Base-by-base conservation (phyloP, 2,329 filamentous ascomycete genomes). In the Moelleriella libera region DNA sequence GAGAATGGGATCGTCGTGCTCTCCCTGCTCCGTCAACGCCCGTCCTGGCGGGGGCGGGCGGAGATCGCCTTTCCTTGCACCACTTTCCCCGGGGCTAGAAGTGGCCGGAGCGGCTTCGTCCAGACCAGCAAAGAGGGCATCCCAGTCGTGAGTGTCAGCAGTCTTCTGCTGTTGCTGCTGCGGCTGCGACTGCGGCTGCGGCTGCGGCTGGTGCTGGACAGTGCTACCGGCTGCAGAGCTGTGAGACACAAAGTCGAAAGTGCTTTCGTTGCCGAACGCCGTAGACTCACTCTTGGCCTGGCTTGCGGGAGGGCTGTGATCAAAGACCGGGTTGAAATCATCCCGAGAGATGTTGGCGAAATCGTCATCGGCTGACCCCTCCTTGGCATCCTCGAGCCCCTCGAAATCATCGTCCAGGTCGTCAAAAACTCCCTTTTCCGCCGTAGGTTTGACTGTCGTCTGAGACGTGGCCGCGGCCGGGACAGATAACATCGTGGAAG, bases 1-100 rank as follows among this genome's bases (percentile, higher is more conserved):
- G 54, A 97, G 68, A 48, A 94, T 90, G 7, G 88, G 85, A 60
- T 97, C 90, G 59, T 97, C 90, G 58, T 94, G 86, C 58, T 84
- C 84, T 4, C 84, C 84, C 21, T 82, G 79, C 46, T 80, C 76
- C 43, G 80, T 84, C 45, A 90, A 68, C 5, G 85, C 83, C 55
- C 86, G 76, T 5, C 83, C 85, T 0, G 64, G 55, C 0, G 54
- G 50, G 9, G 60, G 44, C 9, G 62, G 62, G 7, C 59, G 58
- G 32, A 52, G 47, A 5, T 56, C 57, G n/a, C 52, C 47, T 30
- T 48, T 51, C 32, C 51, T 51, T 4, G 42, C 34, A 41, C 45
- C 43, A 43, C 48, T 39, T 34, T 46, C 48, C 5, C 45, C 42
- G 29, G 41, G 45, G 14, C 32, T 29, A 21, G 9, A 29, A 7